Conservation (phyloP, 2,329 filamentous ascomycete genomes). For the Aureobasidium musti region DNA sequence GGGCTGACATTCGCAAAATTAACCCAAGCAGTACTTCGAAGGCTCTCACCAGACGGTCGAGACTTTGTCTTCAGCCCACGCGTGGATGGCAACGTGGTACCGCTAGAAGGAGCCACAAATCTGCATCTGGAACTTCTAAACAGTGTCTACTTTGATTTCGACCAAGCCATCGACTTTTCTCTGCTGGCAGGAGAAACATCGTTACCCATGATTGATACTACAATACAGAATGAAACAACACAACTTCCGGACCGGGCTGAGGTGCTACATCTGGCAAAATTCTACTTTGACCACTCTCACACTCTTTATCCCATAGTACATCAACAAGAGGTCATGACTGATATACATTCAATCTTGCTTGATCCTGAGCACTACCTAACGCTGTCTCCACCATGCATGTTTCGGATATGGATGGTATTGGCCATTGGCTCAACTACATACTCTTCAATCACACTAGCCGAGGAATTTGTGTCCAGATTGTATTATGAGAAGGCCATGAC, state of each 20-base stretch:
- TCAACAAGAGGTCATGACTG: constrained; percentile 42
- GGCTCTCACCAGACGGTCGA: constrained; percentile 48
- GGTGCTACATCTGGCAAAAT: constrained; percentile 41
- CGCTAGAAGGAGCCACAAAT: constrained; percentile 2
- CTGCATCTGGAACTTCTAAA: constrained; percentile 31
- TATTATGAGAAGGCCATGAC: constrained; percentile 51
- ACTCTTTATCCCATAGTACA: constrained; percentile 52
- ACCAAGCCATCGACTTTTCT: constrained; percentile 29
- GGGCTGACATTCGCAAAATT: constrained; percentile 50
- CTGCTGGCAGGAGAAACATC: constrained; percentile 16
- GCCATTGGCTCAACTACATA: constrained; percentile 52
- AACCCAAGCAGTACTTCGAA: constrained; percentile 43
- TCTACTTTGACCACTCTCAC: constrained; percentile 53
- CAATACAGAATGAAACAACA: constrained; percentile 33
- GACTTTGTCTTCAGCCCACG: constrained; percentile 43
- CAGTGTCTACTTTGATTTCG: constrained; percentile 35
- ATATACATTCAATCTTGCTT: constrained; percentile 37
- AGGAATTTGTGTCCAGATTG: constrained; percentile 45
- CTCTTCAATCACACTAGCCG: constrained; percentile 48
- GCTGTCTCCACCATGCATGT: constrained; percentile 41
- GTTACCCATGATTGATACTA: not conserved
- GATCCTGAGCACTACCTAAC: constrained; percentile 14
- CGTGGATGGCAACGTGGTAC: not conserved
- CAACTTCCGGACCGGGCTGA: constrained; percentile 38
- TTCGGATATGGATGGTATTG: constrained; percentile 54